phyloP scores from a whole-genome alignment of 306 rosid species.

The Begonia peltatifolia region DNA sequence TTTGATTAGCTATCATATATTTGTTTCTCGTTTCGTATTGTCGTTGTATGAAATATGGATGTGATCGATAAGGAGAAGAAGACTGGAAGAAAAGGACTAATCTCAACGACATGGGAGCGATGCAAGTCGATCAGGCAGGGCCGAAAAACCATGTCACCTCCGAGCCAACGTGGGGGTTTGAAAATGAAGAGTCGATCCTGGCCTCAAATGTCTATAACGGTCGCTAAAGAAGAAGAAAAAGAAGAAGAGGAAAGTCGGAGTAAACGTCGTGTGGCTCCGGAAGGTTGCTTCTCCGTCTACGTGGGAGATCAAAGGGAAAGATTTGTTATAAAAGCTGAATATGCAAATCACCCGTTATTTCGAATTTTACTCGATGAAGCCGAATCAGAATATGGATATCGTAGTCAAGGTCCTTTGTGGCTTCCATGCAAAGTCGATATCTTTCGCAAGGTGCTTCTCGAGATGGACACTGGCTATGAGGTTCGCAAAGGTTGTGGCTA shows the following conservation, averaged over 20 bases:
- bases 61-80: slow-evolving; percentile 8
- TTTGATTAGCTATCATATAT: too few relatives aligned
- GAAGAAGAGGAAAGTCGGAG: slow-evolving; percentile 6
- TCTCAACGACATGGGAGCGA: slow-evolving; percentile 60
- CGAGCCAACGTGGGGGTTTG: background rate
- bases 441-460: slow-evolving; percentile 44
- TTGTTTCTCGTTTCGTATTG: too few relatives aligned
- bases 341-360: slow-evolving; percentile 66
- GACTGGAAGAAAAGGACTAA: slow-evolving; percentile 31
- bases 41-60: slow-evolving; percentile 9
- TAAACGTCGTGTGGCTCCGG: slow-evolving; percentile 21
- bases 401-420: slow-evolving; percentile 49
- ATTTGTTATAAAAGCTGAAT: slow-evolving; percentile 51
- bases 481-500: slow-evolving; percentile 28
- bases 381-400: slow-evolving; percentile 62
- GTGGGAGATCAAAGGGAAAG: slow-evolving; percentile 62
- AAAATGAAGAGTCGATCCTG: slow-evolving; percentile 44
- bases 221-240: background rate
- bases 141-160: slow-evolving; percentile 1
- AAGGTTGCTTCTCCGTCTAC: slow-evolving; percentile 75
- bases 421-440: slow-evolving; percentile 70
- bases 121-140: slow-evolving; percentile 70
- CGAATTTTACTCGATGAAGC: slow-evolving; percentile 74
- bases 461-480: slow-evolving; percentile 35
- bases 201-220: slow-evolving; percentile 7